Evolutionary conservation across 2,329 filamentous ascomycete species (phyloP).

Genomic region (Alternaria sp.): DNA sequence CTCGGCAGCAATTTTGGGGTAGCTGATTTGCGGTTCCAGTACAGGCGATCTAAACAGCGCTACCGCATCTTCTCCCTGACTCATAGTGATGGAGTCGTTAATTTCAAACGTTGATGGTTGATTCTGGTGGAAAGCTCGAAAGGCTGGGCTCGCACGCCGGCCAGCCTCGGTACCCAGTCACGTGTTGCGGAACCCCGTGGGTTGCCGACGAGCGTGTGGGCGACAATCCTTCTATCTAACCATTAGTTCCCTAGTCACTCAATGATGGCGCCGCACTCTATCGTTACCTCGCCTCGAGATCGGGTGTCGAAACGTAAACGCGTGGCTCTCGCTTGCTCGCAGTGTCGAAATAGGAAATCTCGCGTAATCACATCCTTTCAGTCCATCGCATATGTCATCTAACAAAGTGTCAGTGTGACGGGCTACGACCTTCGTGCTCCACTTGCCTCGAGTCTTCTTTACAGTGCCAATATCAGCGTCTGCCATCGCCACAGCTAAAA

Average conservation of each 20-base stretch:
- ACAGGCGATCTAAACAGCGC: no score
- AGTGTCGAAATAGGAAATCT: background rate
- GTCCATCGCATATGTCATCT: background rate
- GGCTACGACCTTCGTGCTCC: background rate
- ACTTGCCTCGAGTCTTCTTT: background rate
- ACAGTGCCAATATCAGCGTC: background rate
- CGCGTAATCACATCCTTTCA: background rate
- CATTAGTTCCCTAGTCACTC: no score
- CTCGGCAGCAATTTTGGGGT: no score
- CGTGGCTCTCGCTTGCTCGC: background rate
- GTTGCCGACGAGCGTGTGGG: no score
- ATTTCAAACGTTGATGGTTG: no score
- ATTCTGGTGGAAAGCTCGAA: no score
- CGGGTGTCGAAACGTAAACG: background rate
- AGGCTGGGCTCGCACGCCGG: background rate
- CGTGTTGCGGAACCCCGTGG: no score
- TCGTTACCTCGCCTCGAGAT: rapidly evolving
- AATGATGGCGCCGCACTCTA: no score
- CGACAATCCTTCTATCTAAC: no score
- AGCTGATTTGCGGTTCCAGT: no score
- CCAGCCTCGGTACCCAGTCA: background rate
- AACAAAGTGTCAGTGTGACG: background rate
- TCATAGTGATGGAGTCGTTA: no score
- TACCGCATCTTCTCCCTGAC: no score
- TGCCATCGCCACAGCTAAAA: background rate